Evolutionary conservation across 2,329 filamentous ascomycete genomes (phyloP).

Genomic region (Triangularia verruculosa): DNA sequence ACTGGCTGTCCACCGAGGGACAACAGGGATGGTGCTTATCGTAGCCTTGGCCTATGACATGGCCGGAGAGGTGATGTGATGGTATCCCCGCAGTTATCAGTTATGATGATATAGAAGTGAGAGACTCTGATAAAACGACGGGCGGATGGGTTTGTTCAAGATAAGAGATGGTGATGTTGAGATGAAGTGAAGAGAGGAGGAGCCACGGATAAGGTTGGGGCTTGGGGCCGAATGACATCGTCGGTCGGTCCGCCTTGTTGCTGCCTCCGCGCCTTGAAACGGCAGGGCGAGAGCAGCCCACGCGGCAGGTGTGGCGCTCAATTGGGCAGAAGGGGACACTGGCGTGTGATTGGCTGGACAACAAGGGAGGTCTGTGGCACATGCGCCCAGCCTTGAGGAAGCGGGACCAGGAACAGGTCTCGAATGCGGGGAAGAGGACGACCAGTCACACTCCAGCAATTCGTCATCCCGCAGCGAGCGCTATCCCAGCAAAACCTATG

Average conservation of each 20-base stretch:
- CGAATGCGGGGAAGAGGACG: slow-evolving; percentile 1
- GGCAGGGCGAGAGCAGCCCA: background rate
- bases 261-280: background rate
- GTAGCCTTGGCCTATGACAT: slow-evolving; percentile 9
- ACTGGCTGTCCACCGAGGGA: background rate
- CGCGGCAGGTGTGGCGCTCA: background rate
- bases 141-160: background rate
- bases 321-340: background rate
- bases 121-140: background rate
- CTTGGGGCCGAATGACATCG: background rate
- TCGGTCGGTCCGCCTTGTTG: background rate
- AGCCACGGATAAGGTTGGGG: background rate
- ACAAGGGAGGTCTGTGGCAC: background rate
- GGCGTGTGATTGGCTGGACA: background rate
- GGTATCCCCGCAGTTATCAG: background rate
- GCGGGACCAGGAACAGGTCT: slow-evolving; percentile 2
- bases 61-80: background rate
- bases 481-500: background rate
- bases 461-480: slow-evolving; percentile 15
- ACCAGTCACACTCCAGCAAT: slow-evolving; percentile 14
- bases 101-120: background rate
- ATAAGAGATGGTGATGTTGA: background rate
- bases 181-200: slow-evolving; percentile 1
- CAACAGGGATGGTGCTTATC: slow-evolving; percentile 6
- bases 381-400: slow-evolving; percentile 1